Percentiles rank a stretch among this genome's conserved stretches.
Evolutionary conservation across 345 rosid species (phyloP).

Genomic region (Lepidium sativum): DNA sequence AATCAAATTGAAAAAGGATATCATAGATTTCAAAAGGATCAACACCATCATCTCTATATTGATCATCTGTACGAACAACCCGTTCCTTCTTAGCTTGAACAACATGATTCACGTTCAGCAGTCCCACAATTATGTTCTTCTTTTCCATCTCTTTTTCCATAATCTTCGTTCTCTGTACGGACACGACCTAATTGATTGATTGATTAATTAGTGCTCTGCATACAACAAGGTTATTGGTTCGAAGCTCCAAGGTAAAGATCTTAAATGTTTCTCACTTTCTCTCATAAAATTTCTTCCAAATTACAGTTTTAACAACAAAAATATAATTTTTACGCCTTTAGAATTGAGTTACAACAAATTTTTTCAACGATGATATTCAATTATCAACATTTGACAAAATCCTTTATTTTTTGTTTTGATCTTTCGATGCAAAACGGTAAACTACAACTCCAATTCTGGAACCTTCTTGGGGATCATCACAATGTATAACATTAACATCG

Average conservation of each 20-base stretch:
- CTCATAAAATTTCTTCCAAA: too few relatives aligned
- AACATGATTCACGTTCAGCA: slow-evolving; percentile 85
- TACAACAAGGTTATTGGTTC: slow-evolving; percentile 9
- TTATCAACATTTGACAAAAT: not conserved
- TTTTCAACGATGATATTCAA: too few relatives aligned
- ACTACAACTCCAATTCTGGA: slow-evolving; percentile 53
- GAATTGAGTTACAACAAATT: too few relatives aligned
- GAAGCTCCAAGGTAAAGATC: not conserved
- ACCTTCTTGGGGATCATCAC: slow-evolving; percentile 39
- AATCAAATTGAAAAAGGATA: slow-evolving; percentile 43
- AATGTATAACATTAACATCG: slow-evolving; percentile 38
- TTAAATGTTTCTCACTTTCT: too few relatives aligned
- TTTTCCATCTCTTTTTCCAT: not conserved
- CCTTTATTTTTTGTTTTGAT: not conserved
- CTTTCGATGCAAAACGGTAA: slow-evolving; percentile 33
- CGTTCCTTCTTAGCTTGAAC: slow-evolving; percentile 90
- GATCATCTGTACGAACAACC: slow-evolving; percentile 58
- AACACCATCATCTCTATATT: slow-evolving; percentile 42
- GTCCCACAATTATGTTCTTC: slow-evolving; percentile 60
- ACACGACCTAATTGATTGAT: not conserved
- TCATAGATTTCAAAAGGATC: slow-evolving; percentile 92
- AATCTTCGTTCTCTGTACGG: not conserved
- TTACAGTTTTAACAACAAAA: not conserved
- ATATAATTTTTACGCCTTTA: too few relatives aligned
- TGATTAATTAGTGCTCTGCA: not conserved